Conservation (phyloP, 2,329 filamentous ascomycete genomes). For the Rhynchosporium secalis region DNA sequence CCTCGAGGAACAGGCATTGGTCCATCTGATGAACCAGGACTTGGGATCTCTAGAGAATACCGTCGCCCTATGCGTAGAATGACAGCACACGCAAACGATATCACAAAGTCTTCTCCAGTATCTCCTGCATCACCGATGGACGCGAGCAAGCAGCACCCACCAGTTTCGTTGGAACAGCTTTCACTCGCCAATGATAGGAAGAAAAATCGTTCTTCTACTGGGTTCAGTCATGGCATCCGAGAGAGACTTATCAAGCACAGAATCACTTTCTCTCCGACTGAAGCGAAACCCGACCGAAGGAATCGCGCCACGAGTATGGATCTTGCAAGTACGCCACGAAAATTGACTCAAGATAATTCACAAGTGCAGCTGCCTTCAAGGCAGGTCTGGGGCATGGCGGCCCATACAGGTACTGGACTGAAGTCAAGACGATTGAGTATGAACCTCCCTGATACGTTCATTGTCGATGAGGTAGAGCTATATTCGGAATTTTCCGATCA, state of each 20-base stretch:
- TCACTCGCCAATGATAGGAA: slow-evolving; percentile 44
- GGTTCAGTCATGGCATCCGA: slow-evolving; percentile 28
- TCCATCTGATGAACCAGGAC: slow-evolving; percentile 24
- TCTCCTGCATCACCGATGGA: slow-evolving; percentile 47
- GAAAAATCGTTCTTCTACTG: slow-evolving; percentile 47
- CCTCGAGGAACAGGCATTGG: slow-evolving; percentile 10
- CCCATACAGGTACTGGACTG: slow-evolving; percentile 70
- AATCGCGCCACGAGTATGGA: slow-evolving; percentile 36
- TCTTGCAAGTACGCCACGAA: slow-evolving; percentile 23
- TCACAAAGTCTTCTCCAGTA: slow-evolving; percentile 39
- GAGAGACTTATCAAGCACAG: slow-evolving; percentile 29
- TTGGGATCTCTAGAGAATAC: slow-evolving; percentile 24
- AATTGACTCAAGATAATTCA: slow-evolving; percentile 34
- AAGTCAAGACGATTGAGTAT: slow-evolving; percentile 78
- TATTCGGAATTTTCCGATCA: slow-evolving; percentile 69
- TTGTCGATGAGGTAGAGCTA: slow-evolving; percentile 67
- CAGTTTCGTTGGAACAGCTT: not conserved
- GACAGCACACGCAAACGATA: slow-evolving; percentile 30
- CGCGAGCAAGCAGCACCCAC: slow-evolving; percentile 34
- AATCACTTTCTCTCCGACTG: slow-evolving; percentile 27
- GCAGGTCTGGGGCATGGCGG: slow-evolving; percentile 60
- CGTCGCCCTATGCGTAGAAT: slow-evolving; percentile 24
- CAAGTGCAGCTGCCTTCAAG: slow-evolving; percentile 31
- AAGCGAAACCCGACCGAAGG: slow-evolving; percentile 18
- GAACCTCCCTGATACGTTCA: slow-evolving; percentile 72